Conservation (phyloP, 345 rosid genomes). For the Syzygium aromaticum region DNA sequence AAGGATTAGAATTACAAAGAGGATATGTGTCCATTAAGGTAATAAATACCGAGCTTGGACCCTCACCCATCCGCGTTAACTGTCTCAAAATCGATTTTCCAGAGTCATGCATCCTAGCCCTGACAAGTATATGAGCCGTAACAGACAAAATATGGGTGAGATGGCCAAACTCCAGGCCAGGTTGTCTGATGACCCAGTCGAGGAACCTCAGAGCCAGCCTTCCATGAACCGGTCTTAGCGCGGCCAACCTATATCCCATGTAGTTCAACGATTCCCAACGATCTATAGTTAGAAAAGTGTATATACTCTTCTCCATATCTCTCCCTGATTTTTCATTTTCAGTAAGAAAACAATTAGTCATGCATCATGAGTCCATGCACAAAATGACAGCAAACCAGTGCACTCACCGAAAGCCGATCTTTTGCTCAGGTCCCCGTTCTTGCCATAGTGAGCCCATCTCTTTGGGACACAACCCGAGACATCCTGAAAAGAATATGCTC, state of each 20-base stretch:
- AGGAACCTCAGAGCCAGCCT: slow-evolving; percentile 79
- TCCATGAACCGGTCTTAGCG: slow-evolving; percentile 79
- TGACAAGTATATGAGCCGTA: slow-evolving; percentile 60
- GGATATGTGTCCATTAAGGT: slow-evolving; percentile 63
- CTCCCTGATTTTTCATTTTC: slow-evolving; percentile 15
- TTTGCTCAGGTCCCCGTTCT: neutral
- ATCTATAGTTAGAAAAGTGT: slow-evolving; percentile 59
- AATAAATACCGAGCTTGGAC: slow-evolving; percentile 47
- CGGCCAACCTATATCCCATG: slow-evolving; percentile 62
- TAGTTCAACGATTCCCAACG: slow-evolving; percentile 88
- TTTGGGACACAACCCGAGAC: neutral
- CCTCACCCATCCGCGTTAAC: slow-evolving; percentile 31
- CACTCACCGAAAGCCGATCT: neutral
- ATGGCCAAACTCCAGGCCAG: slow-evolving; percentile 56
- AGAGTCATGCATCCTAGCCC: slow-evolving; percentile 74
- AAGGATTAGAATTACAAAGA: slow-evolving; percentile 82
- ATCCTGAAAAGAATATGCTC: neutral
- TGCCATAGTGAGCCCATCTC: neutral
- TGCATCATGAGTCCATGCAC: neutral
- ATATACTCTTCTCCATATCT: slow-evolving; percentile 68
- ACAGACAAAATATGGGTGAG: slow-evolving; percentile 49
- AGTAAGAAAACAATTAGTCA: neutral
- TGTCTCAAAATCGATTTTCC: slow-evolving; percentile 54
- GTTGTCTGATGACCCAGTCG: slow-evolving; percentile 57
- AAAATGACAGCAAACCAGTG: neutral